These are phyloP conservation scores for Lenwebbia sp. DNA, from an alignment of 345 rosid genomes.

Conservation along the genomic window DNA sequence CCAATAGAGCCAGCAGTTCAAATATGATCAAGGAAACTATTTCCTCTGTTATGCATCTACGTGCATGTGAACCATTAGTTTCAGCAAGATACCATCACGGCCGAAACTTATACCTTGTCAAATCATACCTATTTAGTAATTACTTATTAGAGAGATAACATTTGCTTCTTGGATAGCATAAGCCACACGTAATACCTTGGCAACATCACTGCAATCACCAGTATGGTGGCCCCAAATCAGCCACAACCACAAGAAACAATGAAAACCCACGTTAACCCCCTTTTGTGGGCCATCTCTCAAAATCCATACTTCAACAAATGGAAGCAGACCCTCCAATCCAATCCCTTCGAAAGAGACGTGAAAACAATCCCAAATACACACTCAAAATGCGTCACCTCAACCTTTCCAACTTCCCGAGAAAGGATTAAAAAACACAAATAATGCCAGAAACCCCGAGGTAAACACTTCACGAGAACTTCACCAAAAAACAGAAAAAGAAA, in stretches of 20 bases:
- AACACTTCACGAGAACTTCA: not conserved
- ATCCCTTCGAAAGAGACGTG: not conserved
- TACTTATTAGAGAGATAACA: not conserved
- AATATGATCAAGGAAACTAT: not conserved
- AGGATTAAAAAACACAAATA: not conserved
- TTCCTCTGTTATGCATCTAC: not conserved
- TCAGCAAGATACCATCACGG: not conserved
- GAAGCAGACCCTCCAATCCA: not conserved
- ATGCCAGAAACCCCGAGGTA: not conserved
- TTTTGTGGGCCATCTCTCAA: not conserved
- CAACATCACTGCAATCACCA: not conserved
- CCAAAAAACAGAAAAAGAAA: not conserved
- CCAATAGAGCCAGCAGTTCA: not conserved
- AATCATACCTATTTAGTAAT: not conserved
- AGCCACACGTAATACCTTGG: not conserved
- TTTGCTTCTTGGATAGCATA: not conserved
- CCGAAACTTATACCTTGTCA: not conserved
- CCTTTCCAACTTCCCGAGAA: not conserved
- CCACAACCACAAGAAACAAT: not conserved
- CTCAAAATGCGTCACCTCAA: not conserved
- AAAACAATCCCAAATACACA: not conserved
- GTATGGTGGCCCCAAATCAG: not conserved
- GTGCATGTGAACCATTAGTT: not conserved
- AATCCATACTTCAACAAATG: not conserved
- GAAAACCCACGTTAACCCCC: not conserved